Base-by-base conservation (phyloP, 1,284 basidiomycete species). In the Microbotryum silenes-acaulis region DNA sequence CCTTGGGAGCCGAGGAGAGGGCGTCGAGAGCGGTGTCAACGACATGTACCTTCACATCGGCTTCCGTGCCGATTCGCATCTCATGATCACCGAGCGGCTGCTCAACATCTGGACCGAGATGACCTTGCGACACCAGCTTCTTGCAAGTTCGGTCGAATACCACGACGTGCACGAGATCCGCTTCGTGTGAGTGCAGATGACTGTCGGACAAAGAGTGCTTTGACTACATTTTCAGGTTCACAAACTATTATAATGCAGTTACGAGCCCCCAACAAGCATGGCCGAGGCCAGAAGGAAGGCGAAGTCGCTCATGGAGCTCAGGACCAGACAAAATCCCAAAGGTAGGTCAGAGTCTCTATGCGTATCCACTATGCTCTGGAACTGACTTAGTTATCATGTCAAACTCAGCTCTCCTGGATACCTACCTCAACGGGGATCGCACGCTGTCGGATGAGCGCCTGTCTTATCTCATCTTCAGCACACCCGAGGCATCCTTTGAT, bases 401-500 rank as follows among this genome's bases (percentile, higher is more conserved):
- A 83, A 83, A 72, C 80, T 84, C 63, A 69, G 85, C 81, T 55
- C 76, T 88, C 10, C 81, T 88, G 61, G 79, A 85, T 61, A 70
- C 75, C 1, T 89, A 88, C 72, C 77, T 89, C 51, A 89, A 89
- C 68, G 87, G 87, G 2, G 79, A 83, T 2, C 81, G 87, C 21
- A 86, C 82, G 0, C 80, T 92, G 8, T 86, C 85, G 3, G 82
- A 85, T 69, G 73, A 81, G 1, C 79, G 85, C 3, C 80, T 90
- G 45, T 85, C 87, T 2, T 85, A 84, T 70, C 81, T 91, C 59
- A 77, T 89, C 52, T 71, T 87, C 21, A 85, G 86, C 2, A 66
- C 64, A 6, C 55, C 69, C 3, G 45, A 54, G 2, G 6, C 63
- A 10, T 21, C 56, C 8, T 59, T 63, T 48, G 37, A 60, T 5